A percentile compares a stretch with the other conserved stretches of the same genome.
Conservation (phyloP, 2,329 filamentous ascomycete species). For the Microcera coccophila region DNA sequence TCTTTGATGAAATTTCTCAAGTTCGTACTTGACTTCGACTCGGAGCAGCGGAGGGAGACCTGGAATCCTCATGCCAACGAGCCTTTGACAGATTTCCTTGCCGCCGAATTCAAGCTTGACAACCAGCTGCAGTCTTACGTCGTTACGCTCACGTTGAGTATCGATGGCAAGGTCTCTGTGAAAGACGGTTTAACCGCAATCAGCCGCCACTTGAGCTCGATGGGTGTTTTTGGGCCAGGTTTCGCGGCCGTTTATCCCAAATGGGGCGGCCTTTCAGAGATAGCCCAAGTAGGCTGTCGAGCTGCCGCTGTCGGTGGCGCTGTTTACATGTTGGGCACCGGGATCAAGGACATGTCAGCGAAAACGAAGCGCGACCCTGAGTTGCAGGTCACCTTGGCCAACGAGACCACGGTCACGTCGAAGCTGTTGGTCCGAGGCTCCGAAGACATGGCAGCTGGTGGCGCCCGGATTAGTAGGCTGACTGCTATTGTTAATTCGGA, state of each 20-base stretch:
- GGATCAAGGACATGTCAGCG: constrained; percentile 44
- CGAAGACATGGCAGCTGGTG: constrained; percentile 27
- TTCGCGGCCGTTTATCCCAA: constrained; percentile 89
- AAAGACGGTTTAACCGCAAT: constrained; percentile 67
- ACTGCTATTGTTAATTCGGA: constrained; percentile 67
- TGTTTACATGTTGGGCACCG: constrained; percentile 79
- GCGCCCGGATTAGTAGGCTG: constrained; percentile 50
- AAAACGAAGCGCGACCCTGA: constrained; percentile 19
- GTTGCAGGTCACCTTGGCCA: constrained; percentile 51
- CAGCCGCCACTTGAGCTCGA: constrained; percentile 75
- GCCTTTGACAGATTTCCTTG: constrained; percentile 57
- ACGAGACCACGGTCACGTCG: constrained; percentile 54
- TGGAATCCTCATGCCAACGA: constrained; percentile 57
- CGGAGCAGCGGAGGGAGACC: constrained; percentile 47
- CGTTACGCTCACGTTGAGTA: constrained; percentile 67
- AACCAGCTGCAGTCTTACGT: constrained; percentile 60
- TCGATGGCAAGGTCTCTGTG: constrained; percentile 60
- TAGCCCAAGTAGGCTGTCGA: constrained; percentile 86
- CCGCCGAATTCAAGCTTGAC: constrained; percentile 63
- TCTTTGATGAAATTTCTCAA: constrained; percentile 90
- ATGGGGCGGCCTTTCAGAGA: constrained; percentile 86
- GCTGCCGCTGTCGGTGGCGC: constrained; percentile 87
- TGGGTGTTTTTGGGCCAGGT: constrained; percentile 81
- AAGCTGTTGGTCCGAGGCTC: constrained; percentile 48
- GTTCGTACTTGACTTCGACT: constrained; percentile 72